phyloP scores from a whole-genome alignment of 192 early-diverging fungal species.

The Phycomyces blakesleeanus region DNA sequence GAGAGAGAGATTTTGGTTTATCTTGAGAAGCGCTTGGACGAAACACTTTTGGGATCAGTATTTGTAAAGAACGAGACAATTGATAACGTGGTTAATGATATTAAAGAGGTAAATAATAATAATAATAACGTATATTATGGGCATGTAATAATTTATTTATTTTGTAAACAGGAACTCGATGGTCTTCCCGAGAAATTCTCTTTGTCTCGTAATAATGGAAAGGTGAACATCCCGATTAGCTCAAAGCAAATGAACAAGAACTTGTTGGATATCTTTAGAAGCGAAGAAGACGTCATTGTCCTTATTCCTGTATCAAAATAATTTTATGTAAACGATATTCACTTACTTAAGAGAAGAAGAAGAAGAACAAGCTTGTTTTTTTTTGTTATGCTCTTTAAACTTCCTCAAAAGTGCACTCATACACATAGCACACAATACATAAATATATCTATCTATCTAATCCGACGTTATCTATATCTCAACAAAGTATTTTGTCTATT shows the following conservation, averaged over 20 bases:
- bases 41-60: conserved; percentile 56
- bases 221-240: conserved; percentile 54
- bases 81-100: conserved; percentile 31
- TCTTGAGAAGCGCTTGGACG: conserved; percentile 36
- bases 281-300: conserved; percentile 49
- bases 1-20: conserved; percentile 55
- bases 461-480: too few species aligned
- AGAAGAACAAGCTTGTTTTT: too few species aligned
- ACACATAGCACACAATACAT: too few species aligned
- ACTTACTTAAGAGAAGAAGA: too few species aligned
- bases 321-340: too few species aligned
- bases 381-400: too few species aligned
- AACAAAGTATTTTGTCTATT: too few species aligned
- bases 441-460: too few species aligned
- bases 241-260: conserved; percentile 54
- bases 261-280: conserved; percentile 49
- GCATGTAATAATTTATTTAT: too few species aligned
- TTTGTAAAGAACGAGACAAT: conserved; percentile 49
- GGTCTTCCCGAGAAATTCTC: conserved; percentile 45
- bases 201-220: conserved; percentile 53
- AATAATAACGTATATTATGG: too few species aligned
- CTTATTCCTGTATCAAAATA: conserved; percentile 13
- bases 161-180: conserved; percentile 51
- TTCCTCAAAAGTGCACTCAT: too few species aligned
- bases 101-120: conserved; percentile 44